A percentile compares a stretch with the other conserved stretches of the same genome.
Conservation (phyloP, 768 basidiomycete species). For the Calocybe indica region DNA sequence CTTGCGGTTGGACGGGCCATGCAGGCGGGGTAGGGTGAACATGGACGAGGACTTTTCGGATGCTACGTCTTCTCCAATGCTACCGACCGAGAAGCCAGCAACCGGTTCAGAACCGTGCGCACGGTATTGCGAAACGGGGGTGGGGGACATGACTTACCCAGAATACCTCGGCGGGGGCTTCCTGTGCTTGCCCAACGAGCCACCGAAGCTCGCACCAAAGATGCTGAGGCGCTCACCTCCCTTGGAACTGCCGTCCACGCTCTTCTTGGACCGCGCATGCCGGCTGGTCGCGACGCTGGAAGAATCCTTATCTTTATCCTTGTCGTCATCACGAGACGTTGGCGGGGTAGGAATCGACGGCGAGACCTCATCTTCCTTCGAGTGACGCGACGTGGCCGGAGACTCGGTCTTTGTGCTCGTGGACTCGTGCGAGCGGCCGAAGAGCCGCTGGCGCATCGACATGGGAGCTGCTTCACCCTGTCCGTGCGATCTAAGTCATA, state of each 20-base stretch:
- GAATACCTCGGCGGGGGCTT: constrained; percentile 81
- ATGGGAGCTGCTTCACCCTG: constrained; percentile 48
- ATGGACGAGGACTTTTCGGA: constrained; percentile 39
- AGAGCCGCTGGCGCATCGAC: constrained; percentile 47
- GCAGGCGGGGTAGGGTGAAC: constrained; percentile 45
- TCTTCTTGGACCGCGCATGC: constrained; percentile 43
- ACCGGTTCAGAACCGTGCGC: too few species aligned
- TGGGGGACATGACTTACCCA: constrained; percentile 37
- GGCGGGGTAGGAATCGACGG: constrained; percentile 18
- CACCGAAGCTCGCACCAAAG: constrained; percentile 64
- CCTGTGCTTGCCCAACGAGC: constrained; percentile 57
- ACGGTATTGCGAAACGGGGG: background rate
- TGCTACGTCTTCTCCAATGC: constrained; percentile 29
- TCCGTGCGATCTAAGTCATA: background rate
- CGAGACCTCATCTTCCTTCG: constrained; percentile 14
- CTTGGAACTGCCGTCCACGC: constrained; percentile 39
- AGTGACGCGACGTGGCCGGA: constrained; percentile 11
- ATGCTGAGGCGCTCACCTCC: constrained; percentile 67
- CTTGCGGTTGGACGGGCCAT: constrained; percentile 34
- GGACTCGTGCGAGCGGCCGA: constrained; percentile 57
- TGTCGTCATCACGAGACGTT: constrained; percentile 8
- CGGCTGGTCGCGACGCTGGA: constrained; percentile 21
- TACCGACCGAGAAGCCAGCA: background rate
- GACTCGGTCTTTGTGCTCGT: constrained; percentile 18
- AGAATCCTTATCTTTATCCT: constrained; percentile 23